Evolutionary conservation across 352 stramenopile species (phyloP).

Genomic region (Blastocystis sp.): DNA sequence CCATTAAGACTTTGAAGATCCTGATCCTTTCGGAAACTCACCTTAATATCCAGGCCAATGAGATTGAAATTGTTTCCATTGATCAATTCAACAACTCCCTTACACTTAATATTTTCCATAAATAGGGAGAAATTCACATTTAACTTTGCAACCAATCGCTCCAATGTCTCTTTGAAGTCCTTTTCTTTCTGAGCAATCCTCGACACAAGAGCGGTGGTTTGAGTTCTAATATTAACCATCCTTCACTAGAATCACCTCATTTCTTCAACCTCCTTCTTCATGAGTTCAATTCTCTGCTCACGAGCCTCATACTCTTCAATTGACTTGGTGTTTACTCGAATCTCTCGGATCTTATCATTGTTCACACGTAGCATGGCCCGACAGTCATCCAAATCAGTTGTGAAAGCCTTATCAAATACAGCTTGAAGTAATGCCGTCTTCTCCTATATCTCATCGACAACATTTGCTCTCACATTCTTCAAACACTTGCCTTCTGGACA

Average conservation of each 20-base stretch:
- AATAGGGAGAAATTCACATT: background rate
- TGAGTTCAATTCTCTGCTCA: slow-evolving; percentile 72
- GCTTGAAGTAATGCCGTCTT: slow-evolving; percentile 4
- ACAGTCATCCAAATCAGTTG: background rate
- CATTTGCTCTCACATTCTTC: background rate
- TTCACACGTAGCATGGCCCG: background rate
- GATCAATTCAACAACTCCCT: slow-evolving; percentile 74
- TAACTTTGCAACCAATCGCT: slow-evolving; percentile 70
- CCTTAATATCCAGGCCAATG: slow-evolving; percentile 80
- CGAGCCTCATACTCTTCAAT: slow-evolving; percentile 33
- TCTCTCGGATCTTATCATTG: slow-evolving; percentile 40
- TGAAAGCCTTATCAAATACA: slow-evolving; percentile 28
- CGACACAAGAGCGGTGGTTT: background rate
- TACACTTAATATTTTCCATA: slow-evolving; percentile 68
- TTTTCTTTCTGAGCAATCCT: slow-evolving; percentile 70
- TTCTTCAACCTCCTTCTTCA: slow-evolving; percentile 72
- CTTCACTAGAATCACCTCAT: slow-evolving; percentile 59
- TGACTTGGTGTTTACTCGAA: slow-evolving; percentile 18
- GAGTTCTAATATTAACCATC: background rate
- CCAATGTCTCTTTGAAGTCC: slow-evolving; percentile 73
- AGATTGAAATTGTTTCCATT: slow-evolving; percentile 74
- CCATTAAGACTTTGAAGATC: slow-evolving; percentile 76
- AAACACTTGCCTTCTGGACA: background rate
- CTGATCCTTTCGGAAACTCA: slow-evolving; percentile 77
- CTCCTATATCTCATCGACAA: background rate